Evolutionary conservation across 2,329 filamentous ascomycete species (phyloP), one percentile per base, ranked within the genome.

Genomic region (Pseudopithomyces maydicus): DNA sequence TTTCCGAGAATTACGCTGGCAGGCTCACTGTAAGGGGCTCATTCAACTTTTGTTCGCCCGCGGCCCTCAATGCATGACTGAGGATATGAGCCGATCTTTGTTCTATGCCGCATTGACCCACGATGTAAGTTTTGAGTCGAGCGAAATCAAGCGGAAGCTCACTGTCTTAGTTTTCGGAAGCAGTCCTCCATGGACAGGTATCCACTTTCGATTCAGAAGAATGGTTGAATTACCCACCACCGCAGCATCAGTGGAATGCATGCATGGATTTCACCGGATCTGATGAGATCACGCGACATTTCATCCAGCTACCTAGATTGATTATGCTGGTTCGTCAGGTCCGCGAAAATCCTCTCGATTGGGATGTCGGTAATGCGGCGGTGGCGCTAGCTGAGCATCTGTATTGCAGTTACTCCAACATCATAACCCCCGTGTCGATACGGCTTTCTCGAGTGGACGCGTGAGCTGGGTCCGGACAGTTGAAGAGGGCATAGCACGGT

Each of bases 11-110:
- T 26, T 39, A 43, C 36, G 49, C 11, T 61, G 55, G 55, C 33
- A 52, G 41, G 55, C 48, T 7, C 55, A 57, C 51, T 42, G 35
- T 17, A 48, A 39, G 11, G 55, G 47, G 12, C 23, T 61, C 14
- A 47, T 44, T 2, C 17, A 54, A 14, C n/a, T 61, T 29, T 42
- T 61, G 4, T 38, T 56, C 14, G 35, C 49, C 7, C 36, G 49
- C 12, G 58, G 58, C 2, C 44, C 56, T 15, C 42, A 52, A 15
- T 23, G 14, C 23, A 45, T 41, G 6, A 20, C 44, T 3, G 59
- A 62, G 38, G 54, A 59, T 22, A 59, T 56, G 53, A 52, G 52
- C 26, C 35, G 52, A 7, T 58, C 55, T 1, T 38, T 61, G 6
- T 56, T 58, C 35, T 54, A 54, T 41, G 46, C 49, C n/a, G 32